Conservation (phyloP, 805 yeast genomes). For the Cyberlindnera sargentensis region DNA sequence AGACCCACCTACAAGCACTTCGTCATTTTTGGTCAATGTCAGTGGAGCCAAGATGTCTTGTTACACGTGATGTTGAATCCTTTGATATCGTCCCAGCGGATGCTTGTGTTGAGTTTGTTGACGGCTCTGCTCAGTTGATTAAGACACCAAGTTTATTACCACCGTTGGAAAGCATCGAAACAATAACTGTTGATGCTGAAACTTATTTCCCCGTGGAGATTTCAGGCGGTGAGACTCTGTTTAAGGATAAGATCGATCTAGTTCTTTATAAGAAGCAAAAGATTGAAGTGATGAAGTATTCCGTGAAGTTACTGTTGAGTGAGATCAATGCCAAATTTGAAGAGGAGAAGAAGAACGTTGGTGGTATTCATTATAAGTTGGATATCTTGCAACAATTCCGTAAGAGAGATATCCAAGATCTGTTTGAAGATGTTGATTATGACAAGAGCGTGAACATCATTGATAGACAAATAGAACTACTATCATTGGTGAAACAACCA, state of each 20-base stretch:
- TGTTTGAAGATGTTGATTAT: slow-evolving; percentile 10
- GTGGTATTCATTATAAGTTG: slow-evolving; percentile 5
- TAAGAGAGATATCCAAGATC: slow-evolving; percentile 13
- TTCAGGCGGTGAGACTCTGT: slow-evolving; percentile 27
- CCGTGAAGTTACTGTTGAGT: slow-evolving; percentile 23
- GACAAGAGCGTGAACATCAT: slow-evolving; percentile 35
- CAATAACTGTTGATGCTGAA: slow-evolving; percentile 39
- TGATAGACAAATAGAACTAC: slow-evolving; percentile 51
- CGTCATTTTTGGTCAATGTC: slow-evolving; percentile 89
- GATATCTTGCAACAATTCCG: slow-evolving; percentile 11
- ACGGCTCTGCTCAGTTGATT: slow-evolving; percentile 30
- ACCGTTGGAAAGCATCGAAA: slow-evolving; percentile 39
- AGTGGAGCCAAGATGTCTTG: slow-evolving; percentile 74
- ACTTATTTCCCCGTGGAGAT: slow-evolving; percentile 46
- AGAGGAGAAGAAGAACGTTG: neutral
- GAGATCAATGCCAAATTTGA: slow-evolving; percentile 18
- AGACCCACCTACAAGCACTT: slow-evolving; percentile 73
- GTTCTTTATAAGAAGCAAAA: slow-evolving; percentile 41
- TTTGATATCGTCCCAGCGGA: slow-evolving; percentile 46
- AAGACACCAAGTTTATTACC: slow-evolving; percentile 70
- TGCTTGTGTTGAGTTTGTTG: slow-evolving; percentile 27
- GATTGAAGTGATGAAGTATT: slow-evolving; percentile 26
- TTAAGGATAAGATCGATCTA: slow-evolving; percentile 26
- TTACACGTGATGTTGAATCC: slow-evolving; percentile 62
- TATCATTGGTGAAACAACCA: slow-evolving; percentile 35